Evolutionary conservation across 768 basidiomycete species (phyloP).

Genomic region (Piloderma croceum): DNA sequence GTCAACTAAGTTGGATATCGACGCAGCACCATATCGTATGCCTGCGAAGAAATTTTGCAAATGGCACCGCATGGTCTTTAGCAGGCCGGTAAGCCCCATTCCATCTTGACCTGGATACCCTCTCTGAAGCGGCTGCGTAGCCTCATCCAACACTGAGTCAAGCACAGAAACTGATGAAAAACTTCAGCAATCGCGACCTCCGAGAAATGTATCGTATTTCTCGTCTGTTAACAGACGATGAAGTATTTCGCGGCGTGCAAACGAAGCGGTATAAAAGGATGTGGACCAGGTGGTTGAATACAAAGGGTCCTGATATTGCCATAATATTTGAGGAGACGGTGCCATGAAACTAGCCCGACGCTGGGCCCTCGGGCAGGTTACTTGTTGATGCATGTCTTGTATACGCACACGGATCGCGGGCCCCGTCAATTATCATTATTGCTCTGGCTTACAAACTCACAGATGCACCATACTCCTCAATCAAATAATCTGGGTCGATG

Average conservation of each 20-base stretch:
- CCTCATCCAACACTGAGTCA: conserved; percentile 30
- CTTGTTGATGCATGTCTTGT: no score
- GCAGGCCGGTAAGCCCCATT: conserved; percentile 31
- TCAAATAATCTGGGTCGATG: no score
- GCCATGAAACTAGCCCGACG: no score
- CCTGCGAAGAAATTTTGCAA: conserved; percentile 35
- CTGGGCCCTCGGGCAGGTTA: no score
- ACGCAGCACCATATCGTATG: conserved; percentile 22
- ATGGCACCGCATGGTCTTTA: conserved; percentile 44
- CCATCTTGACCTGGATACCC: neutral
- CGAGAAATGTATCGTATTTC: conserved; percentile 38
- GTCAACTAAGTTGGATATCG: conserved; percentile 8
- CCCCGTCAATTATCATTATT: no score
- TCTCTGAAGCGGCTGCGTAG: conserved; percentile 17
- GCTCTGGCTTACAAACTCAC: no score
- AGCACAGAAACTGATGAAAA: conserved; percentile 28
- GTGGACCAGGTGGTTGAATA: no score
- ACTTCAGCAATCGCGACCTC: conserved; percentile 33
- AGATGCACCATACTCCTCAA: no score
- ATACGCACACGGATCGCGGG: no score
- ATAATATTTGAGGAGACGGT: no score
- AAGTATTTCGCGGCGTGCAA: conserved; percentile 22
- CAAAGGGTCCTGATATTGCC: no score
- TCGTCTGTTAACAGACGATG: conserved; percentile 32
- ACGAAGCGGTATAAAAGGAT: no score